A percentile compares a stretch with the other conserved stretches of the same genome.
Evolutionary conservation across 2,329 filamentous ascomycete genomes (phyloP).

Genomic region (Fonsecaea nubica): DNA sequence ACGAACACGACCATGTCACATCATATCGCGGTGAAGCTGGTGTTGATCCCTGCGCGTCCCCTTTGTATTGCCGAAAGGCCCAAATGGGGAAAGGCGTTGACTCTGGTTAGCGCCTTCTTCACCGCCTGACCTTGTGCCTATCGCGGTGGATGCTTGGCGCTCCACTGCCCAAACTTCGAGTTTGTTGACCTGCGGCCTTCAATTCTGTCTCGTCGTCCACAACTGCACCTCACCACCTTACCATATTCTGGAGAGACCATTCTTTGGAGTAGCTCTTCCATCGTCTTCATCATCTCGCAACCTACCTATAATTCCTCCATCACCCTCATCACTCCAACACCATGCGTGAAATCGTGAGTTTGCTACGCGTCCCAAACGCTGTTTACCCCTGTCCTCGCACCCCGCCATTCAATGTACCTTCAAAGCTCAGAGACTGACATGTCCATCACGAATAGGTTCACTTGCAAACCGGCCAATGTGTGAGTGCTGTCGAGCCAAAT

Average conservation of each 20-base stretch:
- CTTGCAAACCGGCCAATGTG: slow-evolving; percentile 99
- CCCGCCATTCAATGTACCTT: slow-evolving; percentile 31
- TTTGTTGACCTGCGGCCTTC: slow-evolving; percentile 32
- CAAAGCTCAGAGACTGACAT: slow-evolving; percentile 59
- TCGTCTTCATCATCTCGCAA: slow-evolving; percentile 18
- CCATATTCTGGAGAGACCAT: slow-evolving; percentile 16
- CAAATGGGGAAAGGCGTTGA: slow-evolving; percentile 16
- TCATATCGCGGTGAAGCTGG: slow-evolving; percentile 1
- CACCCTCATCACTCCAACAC: slow-evolving; percentile 48
- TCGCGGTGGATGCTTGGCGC: slow-evolving; percentile 13
- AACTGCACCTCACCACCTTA: slow-evolving; percentile 24
- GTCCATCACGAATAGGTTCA: slow-evolving; percentile 76
- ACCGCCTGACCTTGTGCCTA: slow-evolving; percentile 30
- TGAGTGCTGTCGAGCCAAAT: slow-evolving; percentile 59
- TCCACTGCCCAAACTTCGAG: slow-evolving; percentile 20
- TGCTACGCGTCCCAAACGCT: slow-evolving; percentile 47
- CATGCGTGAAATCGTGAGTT: slow-evolving; percentile 77
- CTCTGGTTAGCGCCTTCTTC: slow-evolving; percentile 28
- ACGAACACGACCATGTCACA: not conserved
- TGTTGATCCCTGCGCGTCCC: slow-evolving; percentile 7
- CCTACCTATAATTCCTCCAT: slow-evolving; percentile 18
- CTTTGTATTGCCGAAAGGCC: slow-evolving; percentile 15
- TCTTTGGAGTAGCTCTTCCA: slow-evolving; percentile 19
- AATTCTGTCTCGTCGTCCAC: slow-evolving; percentile 28
- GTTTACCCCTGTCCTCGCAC: slow-evolving; percentile 41